These are phyloP conservation scores for Botrytis paeoniae DNA, from an alignment of 2,329 filamentous ascomycete species.

Conservation along the genomic window DNA sequence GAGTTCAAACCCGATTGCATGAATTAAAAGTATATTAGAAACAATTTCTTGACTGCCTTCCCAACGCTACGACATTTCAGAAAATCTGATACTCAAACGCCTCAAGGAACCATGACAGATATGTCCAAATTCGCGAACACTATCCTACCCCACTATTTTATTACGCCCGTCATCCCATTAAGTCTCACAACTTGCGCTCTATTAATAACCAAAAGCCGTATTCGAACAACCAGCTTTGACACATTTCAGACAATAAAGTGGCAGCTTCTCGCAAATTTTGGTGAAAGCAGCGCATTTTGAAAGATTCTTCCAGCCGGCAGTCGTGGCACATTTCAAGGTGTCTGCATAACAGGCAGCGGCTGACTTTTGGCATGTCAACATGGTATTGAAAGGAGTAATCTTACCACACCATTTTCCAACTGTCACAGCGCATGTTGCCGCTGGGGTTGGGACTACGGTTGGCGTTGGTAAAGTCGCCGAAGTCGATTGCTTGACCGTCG, in stretches of 20 bases:
- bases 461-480: not conserved
- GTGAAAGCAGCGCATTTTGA: conserved; percentile 4
- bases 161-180: not conserved
- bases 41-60: not conserved
- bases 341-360: conserved; percentile 14
- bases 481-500: not conserved
- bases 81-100: not conserved
- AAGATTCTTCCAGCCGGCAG: not conserved
- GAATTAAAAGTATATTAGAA: conserved; percentile 5
- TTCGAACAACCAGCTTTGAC: conserved; percentile 4
- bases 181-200: not conserved
- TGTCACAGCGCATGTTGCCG: conserved; percentile 4
- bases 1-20: conserved; percentile 10
- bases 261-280: conserved; percentile 11
- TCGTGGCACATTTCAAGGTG: conserved; percentile 1
- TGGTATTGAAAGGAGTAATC: conserved; percentile 2
- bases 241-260: conserved; percentile 12
- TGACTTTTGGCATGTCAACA: conserved; percentile 16
- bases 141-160: not conserved
- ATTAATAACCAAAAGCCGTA: conserved; percentile 9
- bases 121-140: not conserved
- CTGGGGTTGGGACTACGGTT: not conserved
- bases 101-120: not conserved
- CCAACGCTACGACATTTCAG: conserved; percentile 7
- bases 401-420: conserved; percentile 17